Base-by-base conservation (phyloP, 2,329 filamentous ascomycete species). In the Cercospora berteroae region DNA sequence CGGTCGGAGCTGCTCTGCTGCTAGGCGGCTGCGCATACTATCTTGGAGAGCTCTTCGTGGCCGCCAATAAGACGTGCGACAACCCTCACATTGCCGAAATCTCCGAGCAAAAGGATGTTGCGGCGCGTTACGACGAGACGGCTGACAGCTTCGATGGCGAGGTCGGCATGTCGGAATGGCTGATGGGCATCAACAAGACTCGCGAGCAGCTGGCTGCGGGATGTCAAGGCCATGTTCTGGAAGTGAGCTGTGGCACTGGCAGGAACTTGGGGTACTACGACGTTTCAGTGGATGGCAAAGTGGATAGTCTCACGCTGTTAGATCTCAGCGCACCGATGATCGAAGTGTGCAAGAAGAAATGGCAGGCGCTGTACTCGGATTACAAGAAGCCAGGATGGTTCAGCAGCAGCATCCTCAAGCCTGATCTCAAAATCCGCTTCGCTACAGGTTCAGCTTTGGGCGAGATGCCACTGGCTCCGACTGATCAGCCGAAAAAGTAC, bases 291-390 rank as follows among this genome's bases (percentile, higher is more conserved):
- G 66, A 69, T 9, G 73, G 70, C 10, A 64, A 69, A n/a, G 71
- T 79, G 60, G 76, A 79, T 44, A 83, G 81, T 6, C 73, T 84
- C 63, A 83, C 81, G 12, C 73, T 84, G 66, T 77, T 84, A 66
- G 83, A 85, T 71, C 75, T 80, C 56, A 84, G 82, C 69, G 76
- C 76, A 66, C 78, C 78, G 48, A 85, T 85, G 83, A 74, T 85
- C 29, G 80, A 80, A 23, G 77, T 83, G 25, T 83, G 82, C 60
- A 79, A 79, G 76, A 78, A 79, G 64, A 85, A 84, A 70, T 84
- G 82, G 82, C 78, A 78, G 60, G 79, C 80, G 36, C 74, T 80
- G 62, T 79, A 80, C 61, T 67, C 62, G 29, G 20, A 48, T 13
- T 64, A 48, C 10, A 59, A 52, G 42, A 60, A 50, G 39, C 27